phyloP scores from a whole-genome alignment of 768 basidiomycete genomes.

The Heimioporus sp. region DNA sequence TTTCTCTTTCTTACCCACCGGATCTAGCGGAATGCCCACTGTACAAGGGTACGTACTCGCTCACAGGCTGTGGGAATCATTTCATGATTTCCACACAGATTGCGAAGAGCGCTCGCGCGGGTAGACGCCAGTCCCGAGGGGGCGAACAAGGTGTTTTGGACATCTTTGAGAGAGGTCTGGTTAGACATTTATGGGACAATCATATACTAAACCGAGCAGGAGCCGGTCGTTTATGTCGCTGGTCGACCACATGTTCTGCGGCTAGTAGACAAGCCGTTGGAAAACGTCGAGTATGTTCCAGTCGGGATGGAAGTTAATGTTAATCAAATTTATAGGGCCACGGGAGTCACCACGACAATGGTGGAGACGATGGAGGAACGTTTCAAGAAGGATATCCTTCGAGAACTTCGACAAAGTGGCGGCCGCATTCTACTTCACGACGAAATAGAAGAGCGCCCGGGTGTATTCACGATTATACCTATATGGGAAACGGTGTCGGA shows the following conservation, averaged over 20 bases:
- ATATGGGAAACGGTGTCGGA: conserved; percentile 89
- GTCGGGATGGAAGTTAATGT: background rate
- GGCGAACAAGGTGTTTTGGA: conserved; percentile 80
- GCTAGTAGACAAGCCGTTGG: conserved; percentile 80
- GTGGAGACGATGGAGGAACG: conserved; percentile 90
- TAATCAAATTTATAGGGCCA: conserved; percentile 55
- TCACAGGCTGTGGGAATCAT: background rate
- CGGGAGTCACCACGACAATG: conserved; percentile 85
- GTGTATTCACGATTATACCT: conserved; percentile 86
- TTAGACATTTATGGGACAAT: background rate
- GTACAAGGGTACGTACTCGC: conserved; percentile 55
- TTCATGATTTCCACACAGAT: conserved; percentile 37
- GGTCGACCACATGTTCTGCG: conserved; percentile 90
- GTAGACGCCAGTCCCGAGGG: conserved; percentile 84
- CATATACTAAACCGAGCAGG: conserved; percentile 41
- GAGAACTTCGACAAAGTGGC: conserved; percentile 64
- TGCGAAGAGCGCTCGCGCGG: conserved; percentile 72
- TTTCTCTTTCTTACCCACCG: conserved; percentile 21
- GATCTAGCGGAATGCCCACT: conserved; percentile 87
- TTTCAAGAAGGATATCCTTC: conserved; percentile 85
- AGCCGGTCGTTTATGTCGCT: conserved; percentile 89
- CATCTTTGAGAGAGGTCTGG: conserved; percentile 84
- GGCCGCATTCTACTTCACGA: conserved; percentile 92
- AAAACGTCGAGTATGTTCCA: conserved; percentile 81
- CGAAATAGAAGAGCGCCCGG: conserved; percentile 91